phyloP scores from a whole-genome alignment of 306 rosid genomes.

The Purshia tridentata region DNA sequence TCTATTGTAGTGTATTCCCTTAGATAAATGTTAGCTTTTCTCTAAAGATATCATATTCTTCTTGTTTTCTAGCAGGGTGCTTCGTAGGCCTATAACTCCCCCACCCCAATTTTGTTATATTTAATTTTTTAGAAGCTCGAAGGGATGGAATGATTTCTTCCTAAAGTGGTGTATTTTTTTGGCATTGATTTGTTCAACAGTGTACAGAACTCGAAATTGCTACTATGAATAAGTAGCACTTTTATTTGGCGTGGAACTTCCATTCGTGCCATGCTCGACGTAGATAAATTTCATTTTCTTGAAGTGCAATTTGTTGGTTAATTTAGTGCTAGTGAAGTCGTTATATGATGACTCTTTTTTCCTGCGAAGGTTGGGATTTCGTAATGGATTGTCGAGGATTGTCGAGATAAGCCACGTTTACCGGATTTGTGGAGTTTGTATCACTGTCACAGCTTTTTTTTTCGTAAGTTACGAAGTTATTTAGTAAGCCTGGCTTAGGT shows the following conservation, averaged over 20 bases:
- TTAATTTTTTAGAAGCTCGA: slow-evolving; percentile 3
- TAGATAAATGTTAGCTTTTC: slow-evolving; percentile 3
- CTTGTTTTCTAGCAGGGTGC: slow-evolving; percentile 16
- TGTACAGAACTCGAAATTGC: slow-evolving; percentile 30
- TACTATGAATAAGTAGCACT: neutral
- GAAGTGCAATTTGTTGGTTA: too few species aligned
- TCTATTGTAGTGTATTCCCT: neutral
- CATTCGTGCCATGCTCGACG: neutral
- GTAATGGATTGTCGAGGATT: too few species aligned
- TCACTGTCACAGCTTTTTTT: too few species aligned
- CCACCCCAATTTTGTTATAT: slow-evolving; percentile 11
- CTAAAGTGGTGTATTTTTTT: slow-evolving; percentile 1
- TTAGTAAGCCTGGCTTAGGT: too few species aligned
- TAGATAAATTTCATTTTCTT: neutral
- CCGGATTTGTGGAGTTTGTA: too few species aligned
- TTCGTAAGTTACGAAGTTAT: too few species aligned
- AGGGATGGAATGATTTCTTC: slow-evolving; percentile 2
- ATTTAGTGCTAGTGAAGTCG: too few species aligned
- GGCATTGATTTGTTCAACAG: slow-evolving; percentile 20
- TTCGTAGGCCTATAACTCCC: neutral
- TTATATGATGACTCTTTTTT: too few species aligned
- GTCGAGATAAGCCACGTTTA: too few species aligned
- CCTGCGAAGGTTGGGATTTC: too few species aligned
- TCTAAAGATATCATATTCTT: neutral
- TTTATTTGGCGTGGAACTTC: neutral